These are phyloP conservation scores for Diaporthe ampelina DNA, from an alignment of 2,329 filamentous ascomycete species.

Conservation along the genomic window DNA sequence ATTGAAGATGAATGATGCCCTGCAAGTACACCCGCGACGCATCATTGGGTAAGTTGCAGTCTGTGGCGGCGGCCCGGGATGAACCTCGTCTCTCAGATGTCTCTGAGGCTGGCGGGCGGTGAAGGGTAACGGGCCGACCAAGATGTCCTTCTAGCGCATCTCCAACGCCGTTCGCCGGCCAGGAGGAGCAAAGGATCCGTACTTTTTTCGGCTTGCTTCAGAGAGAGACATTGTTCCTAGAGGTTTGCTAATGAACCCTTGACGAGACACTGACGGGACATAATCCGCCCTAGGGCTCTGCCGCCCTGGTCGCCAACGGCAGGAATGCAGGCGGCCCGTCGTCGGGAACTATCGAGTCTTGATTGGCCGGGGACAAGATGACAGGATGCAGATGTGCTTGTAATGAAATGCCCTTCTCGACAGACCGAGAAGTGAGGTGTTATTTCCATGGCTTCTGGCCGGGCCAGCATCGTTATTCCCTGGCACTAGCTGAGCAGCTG, in stretches of 20 bases:
- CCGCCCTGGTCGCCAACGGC: slow-evolving; percentile 1
- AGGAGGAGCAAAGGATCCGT: not conserved
- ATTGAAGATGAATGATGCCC: not conserved
- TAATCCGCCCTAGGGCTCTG: not conserved
- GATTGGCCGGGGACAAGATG: not conserved
- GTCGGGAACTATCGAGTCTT: not conserved
- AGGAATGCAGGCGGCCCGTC: slow-evolving; percentile 29
- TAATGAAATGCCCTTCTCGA: not conserved
- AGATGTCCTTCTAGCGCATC: not conserved
- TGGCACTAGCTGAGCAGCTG: not conserved
- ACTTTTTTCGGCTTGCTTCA: not conserved
- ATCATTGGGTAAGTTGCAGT: not conserved
- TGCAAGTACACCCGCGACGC: not conserved
- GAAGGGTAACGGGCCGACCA: not conserved
- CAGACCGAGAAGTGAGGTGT: not conserved
- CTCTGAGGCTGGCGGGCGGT: not conserved
- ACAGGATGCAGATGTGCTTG: not conserved
- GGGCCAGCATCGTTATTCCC: not conserved
- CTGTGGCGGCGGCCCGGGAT: not conserved
- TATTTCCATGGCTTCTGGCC: not conserved
- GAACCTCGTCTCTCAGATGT: not conserved
- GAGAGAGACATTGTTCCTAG: not conserved
- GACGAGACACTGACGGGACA: not conserved
- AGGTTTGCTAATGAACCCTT: not conserved
- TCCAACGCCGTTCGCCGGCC: not conserved